Evolutionary conservation across 2,329 filamentous ascomycete genomes (phyloP), one percentile per base, ranked within the genome.

Genomic region (Diaporthe vexans): DNA sequence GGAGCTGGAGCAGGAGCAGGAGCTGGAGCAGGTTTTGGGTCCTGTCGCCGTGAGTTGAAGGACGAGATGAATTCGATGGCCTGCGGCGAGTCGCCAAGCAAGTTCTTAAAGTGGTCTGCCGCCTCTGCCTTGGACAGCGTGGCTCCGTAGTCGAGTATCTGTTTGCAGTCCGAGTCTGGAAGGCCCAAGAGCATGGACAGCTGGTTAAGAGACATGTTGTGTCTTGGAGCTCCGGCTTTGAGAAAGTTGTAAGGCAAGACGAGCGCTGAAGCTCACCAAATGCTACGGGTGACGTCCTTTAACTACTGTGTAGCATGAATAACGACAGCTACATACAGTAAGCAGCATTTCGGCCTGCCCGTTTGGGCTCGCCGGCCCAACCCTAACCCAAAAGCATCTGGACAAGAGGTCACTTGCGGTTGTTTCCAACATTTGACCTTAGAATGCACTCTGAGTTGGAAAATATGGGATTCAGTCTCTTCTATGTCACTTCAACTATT

Each of bases 21-120:
- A 5, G n/a, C 48, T 6, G 48, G 48, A 5, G 48, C n/a, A 24
- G 48, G 74, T 10, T 79, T 82, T 1, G 85, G 86, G 26, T 86
- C 86, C 77, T 87, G 83, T 68, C 91, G 84, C 24, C 86, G 90
- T 4, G 92, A 90, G 81, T 98, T 98, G 82, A 96, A 96, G 24
- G 92, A 92, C 0, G 94, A 91, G 77, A 95, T 92, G 81, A 95
- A 97, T 79, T 95, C 93, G 76, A 95, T 85, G 54, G 87, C 89
- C 78, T 93, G 91, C 1, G 95, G 91, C 9, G 94, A 95, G 82
- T 97, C 95, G 67, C 96, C 97, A 0, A 99, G 89, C 71, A 99
- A 87, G 80, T 97, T 95, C 82, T 92, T 93, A 76, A 99, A 93
- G 83, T 98, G 95, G 56, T 95, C 92, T 68, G 91, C 95, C 19